Conservation (phyloP, 2,329 filamentous ascomycete species). For the Stromatinia cepivora region DNA sequence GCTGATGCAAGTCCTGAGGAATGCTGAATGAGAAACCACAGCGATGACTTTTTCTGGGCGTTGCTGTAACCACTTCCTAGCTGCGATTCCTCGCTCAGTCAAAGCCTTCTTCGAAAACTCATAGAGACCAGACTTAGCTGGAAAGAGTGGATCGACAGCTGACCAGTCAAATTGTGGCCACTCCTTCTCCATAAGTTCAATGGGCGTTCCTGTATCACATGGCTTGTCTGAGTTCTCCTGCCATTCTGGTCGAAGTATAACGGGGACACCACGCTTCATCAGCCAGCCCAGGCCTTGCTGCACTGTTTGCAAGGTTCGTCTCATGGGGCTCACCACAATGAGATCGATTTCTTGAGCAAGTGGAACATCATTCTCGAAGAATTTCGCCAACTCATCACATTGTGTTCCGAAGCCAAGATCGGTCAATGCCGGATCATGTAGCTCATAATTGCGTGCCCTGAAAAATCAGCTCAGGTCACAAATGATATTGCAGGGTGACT, state of each 20-base stretch:
- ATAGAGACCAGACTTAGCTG: conserved; percentile 39
- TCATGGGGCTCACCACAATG: conserved; percentile 41
- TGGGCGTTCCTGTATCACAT: conserved; percentile 38
- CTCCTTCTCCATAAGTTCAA: conserved; percentile 35
- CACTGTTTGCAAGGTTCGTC: conserved; percentile 39
- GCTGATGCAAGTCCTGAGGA: conserved; percentile 36
- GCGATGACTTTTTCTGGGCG: conserved; percentile 41
- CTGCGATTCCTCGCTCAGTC: conserved; percentile 34
- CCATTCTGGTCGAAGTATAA: conserved; percentile 38
- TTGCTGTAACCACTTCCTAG: conserved; percentile 36
- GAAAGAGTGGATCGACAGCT: conserved; percentile 38
- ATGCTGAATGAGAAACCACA: conserved; percentile 40
- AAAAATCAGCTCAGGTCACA: conserved; percentile 28
- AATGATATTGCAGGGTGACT: conserved; percentile 30
- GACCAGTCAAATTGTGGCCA: conserved; percentile 42
- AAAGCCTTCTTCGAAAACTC: conserved; percentile 34
- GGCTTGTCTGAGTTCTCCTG: conserved; percentile 41
- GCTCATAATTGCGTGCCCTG: conserved; percentile 33
- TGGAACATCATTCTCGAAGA: conserved; percentile 36
- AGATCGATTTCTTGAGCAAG: conserved; percentile 39
- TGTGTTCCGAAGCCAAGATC: conserved; percentile 32
- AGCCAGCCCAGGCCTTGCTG: conserved; percentile 38
- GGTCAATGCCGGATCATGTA: conserved; percentile 35
- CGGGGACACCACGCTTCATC: conserved; percentile 37
- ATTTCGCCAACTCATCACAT: conserved; percentile 32